Evolutionary conservation across 78 protist genomes (phyloP).

Genomic region (Dictyostelium brefeldianum): DNA sequence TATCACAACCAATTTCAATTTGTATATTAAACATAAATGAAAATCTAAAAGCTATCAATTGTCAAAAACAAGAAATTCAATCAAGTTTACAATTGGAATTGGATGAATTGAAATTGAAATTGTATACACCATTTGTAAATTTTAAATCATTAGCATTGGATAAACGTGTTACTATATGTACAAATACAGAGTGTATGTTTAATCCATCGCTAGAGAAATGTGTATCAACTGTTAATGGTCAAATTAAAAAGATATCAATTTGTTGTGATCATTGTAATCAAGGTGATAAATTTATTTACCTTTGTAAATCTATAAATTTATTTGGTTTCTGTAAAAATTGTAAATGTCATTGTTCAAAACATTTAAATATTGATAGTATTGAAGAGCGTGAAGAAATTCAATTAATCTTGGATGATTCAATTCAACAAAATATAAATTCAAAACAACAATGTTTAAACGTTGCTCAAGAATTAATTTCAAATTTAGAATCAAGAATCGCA

Average conservation of each 20-base stretch:
- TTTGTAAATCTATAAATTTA: not conserved
- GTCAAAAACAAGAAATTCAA: not conserved
- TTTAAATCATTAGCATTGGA: not conserved
- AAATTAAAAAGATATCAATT: not conserved
- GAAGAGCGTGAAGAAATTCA: slow-evolving; percentile 8
- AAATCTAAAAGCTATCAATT: not conserved
- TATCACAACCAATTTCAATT: not conserved
- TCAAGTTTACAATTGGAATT: not conserved
- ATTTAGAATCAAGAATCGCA: not conserved
- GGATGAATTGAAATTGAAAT: not conserved
- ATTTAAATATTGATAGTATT: not conserved
- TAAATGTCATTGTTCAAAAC: not conserved
- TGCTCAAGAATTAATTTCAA: not conserved
- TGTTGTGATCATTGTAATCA: not conserved
- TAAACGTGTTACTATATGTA: not conserved
- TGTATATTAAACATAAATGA: not conserved
- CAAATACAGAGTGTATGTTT: not conserved
- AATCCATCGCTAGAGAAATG: not conserved
- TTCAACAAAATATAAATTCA: not conserved
- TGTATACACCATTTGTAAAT: slow-evolving; percentile 4
- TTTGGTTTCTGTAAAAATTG: not conserved
- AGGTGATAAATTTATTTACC: not conserved
- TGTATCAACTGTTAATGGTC: not conserved
- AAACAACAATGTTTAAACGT: not conserved
- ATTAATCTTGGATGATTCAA: not conserved